Percentiles rank a stretch among this genome's conserved stretches.
phyloP scores from a whole-genome alignment of 805 yeast genomes.

The Pichia kluyveri region DNA sequence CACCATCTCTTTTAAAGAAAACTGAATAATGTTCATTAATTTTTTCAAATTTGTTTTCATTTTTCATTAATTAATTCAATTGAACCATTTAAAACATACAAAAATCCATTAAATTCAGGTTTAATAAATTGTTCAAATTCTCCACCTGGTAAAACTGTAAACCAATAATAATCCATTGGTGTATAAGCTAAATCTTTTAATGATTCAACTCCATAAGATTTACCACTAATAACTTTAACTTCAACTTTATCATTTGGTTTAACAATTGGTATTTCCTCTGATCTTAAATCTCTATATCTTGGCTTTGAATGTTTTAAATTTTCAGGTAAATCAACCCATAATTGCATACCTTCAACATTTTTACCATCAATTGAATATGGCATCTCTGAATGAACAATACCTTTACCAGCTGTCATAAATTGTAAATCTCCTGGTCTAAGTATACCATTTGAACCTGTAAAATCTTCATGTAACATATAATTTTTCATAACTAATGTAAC shows the following conservation, averaged over 20 bases:
- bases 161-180: conserved; percentile 69
- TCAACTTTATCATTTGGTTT: conserved; percentile 53
- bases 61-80: conserved; percentile 34
- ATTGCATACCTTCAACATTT: conserved; percentile 57
- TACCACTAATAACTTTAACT: conserved; percentile 72
- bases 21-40: conserved; percentile 41
- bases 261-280: conserved; percentile 62
- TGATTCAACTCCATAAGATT: conserved; percentile 66
- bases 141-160: conserved; percentile 56
- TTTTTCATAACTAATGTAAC: conserved; percentile 60
- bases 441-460: conserved; percentile 76
- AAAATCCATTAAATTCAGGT: conserved; percentile 53
- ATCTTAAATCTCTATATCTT: conserved; percentile 67
- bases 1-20: conserved; percentile 67
- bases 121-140: conserved; percentile 52
- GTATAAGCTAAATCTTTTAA: conserved; percentile 71
- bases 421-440: conserved; percentile 78
- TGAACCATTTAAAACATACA: conserved; percentile 59
- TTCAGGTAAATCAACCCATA: conserved; percentile 81
- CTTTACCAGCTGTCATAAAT: conserved; percentile 90
- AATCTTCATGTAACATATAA: conserved; percentile 73
- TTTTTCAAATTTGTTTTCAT: conserved; percentile 12
- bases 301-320: conserved; percentile 56
- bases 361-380: conserved; percentile 53
- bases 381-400: conserved; percentile 81